A percentile compares a stretch with the other conserved stretches of the same genome.
Evolutionary conservation across 805 yeast species (phyloP).

Genomic region (Hermanozyma aechmeae): DNA sequence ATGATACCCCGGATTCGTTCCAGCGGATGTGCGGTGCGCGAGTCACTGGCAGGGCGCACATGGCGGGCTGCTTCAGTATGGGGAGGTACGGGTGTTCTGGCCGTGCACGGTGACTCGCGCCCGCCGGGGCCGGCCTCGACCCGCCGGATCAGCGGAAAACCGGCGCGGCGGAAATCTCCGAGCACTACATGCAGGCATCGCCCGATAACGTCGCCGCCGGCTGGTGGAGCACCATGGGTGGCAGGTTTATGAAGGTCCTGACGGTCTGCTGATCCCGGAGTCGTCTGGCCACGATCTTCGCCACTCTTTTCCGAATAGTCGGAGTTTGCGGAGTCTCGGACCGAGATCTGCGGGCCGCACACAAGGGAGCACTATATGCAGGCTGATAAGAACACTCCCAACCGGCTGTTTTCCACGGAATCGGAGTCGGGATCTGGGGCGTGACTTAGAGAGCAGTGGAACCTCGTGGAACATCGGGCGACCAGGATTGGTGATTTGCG

Average conservation of each 20-base stretch:
- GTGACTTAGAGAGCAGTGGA: too few species aligned
- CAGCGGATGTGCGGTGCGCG: constrained; percentile 9
- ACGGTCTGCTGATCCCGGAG: constrained; percentile 2
- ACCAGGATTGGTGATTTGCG: too few species aligned
- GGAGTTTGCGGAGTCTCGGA: too few species aligned
- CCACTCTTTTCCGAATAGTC: too few species aligned
- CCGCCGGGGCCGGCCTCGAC: neutral
- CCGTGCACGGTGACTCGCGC: constrained; percentile 1
- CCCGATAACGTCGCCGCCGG: neutral
- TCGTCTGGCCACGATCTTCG: too few species aligned
- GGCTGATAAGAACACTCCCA: too few species aligned
- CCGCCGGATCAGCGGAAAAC: too few species aligned
- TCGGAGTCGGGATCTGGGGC: too few species aligned
- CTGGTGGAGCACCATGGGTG: constrained; percentile 2
- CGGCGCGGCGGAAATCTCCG: neutral
- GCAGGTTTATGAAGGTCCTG: neutral
- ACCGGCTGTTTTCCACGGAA: too few species aligned
- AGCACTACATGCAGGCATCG: constrained; percentile 3
- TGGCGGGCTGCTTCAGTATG: constrained; percentile 2
- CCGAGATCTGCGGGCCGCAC: too few species aligned
- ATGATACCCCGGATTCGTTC: constrained; percentile 9
- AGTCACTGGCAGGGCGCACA: constrained; percentile 7
- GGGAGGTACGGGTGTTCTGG: constrained; percentile 6
- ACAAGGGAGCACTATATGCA: too few species aligned
- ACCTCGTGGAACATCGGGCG: too few species aligned